These are phyloP conservation scores for Leucosporidium scottii DNA, from an alignment of 768 basidiomycete species.

Conservation along the genomic window DNA sequence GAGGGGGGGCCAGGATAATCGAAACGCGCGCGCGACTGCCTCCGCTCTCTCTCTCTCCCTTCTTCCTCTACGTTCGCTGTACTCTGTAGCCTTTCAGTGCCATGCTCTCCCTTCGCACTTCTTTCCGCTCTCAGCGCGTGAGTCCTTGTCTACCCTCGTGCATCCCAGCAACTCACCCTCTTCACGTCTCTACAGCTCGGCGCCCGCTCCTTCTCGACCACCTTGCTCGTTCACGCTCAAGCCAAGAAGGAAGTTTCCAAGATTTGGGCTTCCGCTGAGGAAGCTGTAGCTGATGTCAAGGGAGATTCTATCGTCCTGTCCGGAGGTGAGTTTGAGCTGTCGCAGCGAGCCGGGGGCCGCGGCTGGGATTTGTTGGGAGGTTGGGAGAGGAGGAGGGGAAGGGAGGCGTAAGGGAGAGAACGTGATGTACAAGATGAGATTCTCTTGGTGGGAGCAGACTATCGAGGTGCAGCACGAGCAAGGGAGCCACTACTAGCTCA, in stretches of 20 bases:
- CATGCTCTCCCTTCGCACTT: background rate
- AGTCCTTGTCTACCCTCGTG: background rate
- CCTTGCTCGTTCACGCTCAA: background rate
- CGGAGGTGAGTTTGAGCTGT: slow-evolving; percentile 56
- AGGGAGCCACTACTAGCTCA: too few species aligned
- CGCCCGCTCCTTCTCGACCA: background rate
- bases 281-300: slow-evolving; percentile 74
- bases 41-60: background rate
- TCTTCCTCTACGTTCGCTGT: background rate
- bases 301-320: slow-evolving; percentile 70
- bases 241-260: slow-evolving; percentile 41
- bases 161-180: background rate
- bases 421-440: too few species aligned
- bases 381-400: too few species aligned
- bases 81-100: background rate
- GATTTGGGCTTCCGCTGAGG: slow-evolving; percentile 73
- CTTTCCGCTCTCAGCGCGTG: background rate
- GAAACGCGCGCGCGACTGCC: background rate
- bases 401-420: too few species aligned
- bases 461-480: too few species aligned
- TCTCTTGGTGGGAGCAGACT: too few species aligned
- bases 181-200: background rate
- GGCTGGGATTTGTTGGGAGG: background rate
- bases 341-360: background rate
- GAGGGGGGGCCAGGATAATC: background rate